Percentiles rank a stretch among this genome's conserved stretches.
These are phyloP conservation scores for Sutorius eximius DNA, from an alignment of 1,284 basidiomycete genomes.

Conservation along the genomic window DNA sequence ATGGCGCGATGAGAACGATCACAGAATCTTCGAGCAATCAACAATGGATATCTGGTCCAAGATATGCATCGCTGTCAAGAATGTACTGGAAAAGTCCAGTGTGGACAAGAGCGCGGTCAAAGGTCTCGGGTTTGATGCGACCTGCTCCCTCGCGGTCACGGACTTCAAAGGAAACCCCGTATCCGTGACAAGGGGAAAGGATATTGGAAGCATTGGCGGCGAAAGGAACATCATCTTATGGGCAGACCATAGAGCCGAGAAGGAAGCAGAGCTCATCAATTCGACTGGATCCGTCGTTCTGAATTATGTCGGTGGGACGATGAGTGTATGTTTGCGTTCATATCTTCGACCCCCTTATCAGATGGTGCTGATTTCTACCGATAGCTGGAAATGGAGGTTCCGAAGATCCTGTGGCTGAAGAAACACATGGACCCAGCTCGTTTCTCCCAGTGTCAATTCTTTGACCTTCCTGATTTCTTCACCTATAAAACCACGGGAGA, in stretches of 20 bases:
- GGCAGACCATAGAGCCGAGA: conserved; percentile 94
- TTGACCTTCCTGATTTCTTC: conserved; percentile 96
- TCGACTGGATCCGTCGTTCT: conserved; percentile 81
- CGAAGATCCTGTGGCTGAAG: conserved; percentile 96
- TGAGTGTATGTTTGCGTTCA: conserved; percentile 71
- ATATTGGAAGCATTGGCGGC: conserved; percentile 56
- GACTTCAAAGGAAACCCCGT: conserved; percentile 76
- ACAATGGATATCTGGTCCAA: conserved; percentile 85
- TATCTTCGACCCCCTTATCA: background rate
- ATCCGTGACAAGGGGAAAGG: conserved; percentile 72
- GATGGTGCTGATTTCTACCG: conserved; percentile 12
- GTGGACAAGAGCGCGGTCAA: conserved; percentile 69
- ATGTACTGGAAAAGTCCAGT: conserved; percentile 64
- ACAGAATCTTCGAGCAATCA: conserved; percentile 94
- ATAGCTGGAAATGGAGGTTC: conserved; percentile 95
- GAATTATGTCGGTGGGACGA: conserved; percentile 94
- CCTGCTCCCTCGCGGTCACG: conserved; percentile 91
- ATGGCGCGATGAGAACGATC: conserved; percentile 81
- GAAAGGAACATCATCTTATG: conserved; percentile 87
- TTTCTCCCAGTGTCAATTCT: conserved; percentile 91
- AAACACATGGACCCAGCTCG: conserved; percentile 74
- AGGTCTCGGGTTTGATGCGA: conserved; percentile 95
- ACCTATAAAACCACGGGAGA: conserved; percentile 89
- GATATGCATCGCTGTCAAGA: conserved; percentile 70
- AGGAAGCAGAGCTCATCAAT: conserved; percentile 91